Conservation (phyloP, 2,329 filamentous ascomycete species). For the Calonectria pseudoreteaudii region DNA sequence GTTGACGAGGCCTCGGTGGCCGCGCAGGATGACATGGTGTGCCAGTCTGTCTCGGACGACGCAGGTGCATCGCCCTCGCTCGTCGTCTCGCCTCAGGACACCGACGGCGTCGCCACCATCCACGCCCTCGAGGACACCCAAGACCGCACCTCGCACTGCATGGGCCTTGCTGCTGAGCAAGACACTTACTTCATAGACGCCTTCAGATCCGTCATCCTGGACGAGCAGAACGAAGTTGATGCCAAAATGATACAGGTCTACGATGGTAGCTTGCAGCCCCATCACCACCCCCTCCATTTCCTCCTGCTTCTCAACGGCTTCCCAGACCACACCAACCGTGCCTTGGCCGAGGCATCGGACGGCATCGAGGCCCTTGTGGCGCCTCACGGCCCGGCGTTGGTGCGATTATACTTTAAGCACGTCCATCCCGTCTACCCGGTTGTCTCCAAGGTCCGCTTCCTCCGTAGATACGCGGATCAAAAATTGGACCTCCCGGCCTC, state of each 20-base stretch:
- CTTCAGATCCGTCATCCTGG: slow-evolving; percentile 59
- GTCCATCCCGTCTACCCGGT: slow-evolving; percentile 58
- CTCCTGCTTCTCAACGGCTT: slow-evolving; percentile 58
- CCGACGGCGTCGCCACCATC: slow-evolving; percentile 25
- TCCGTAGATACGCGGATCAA: slow-evolving; percentile 51
- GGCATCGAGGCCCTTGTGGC: slow-evolving; percentile 56
- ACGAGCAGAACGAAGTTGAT: slow-evolving; percentile 57
- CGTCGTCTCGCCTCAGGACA: slow-evolving; percentile 12
- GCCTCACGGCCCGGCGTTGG: slow-evolving; percentile 53
- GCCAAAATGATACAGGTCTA: slow-evolving; percentile 58
- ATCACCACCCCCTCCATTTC: slow-evolving; percentile 59
- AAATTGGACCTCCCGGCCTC: slow-evolving; percentile 57
- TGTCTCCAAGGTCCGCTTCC: slow-evolving; percentile 58
- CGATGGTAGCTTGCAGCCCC: slow-evolving; percentile 47
- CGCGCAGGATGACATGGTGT: neutral
- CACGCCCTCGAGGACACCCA: slow-evolving; percentile 57
- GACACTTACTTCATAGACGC: slow-evolving; percentile 60
- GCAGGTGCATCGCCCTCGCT: neutral
- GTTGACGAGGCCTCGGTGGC: neutral
- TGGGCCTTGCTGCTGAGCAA: slow-evolving; percentile 59
- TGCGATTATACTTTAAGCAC: slow-evolving; percentile 59
- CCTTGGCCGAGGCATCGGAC: slow-evolving; percentile 53
- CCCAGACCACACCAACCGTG: slow-evolving; percentile 54
- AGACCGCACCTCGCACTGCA: slow-evolving; percentile 56
- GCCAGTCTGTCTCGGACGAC: slow-evolving; percentile 26